These are phyloP conservation scores for Astragalus membranaceus DNA, from an alignment of 306 rosid genomes.

Conservation along the genomic window DNA sequence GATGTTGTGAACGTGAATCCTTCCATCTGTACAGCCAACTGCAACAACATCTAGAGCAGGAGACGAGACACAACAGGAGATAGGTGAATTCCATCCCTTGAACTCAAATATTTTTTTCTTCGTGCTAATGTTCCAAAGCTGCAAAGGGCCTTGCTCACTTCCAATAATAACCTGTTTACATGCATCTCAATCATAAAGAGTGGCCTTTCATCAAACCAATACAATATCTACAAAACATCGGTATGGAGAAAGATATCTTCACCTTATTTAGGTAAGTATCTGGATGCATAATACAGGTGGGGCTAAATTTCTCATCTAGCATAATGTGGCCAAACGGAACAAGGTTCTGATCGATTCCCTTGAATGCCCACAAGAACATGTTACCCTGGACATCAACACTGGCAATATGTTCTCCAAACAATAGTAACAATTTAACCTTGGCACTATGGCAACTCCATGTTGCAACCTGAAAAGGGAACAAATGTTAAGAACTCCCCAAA, in stretches of 20 bases:
- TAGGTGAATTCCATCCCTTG: slow-evolving; percentile 84
- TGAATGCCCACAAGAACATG: slow-evolving; percentile 75
- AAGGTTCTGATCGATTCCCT: slow-evolving; percentile 51
- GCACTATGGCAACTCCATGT: slow-evolving; percentile 69
- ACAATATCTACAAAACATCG: not conserved
- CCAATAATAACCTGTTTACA: slow-evolving; percentile 71
- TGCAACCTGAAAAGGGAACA: slow-evolving; percentile 47
- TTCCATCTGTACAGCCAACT: slow-evolving; percentile 89
- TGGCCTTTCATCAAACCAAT: not conserved
- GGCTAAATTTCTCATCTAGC: slow-evolving; percentile 45
- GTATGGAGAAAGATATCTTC: slow-evolving; percentile 4
- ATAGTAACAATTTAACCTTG: slow-evolving; percentile 55
- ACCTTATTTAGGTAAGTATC: slow-evolving; percentile 95
- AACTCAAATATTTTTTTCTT: slow-evolving; percentile 75
- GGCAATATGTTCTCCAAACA: slow-evolving; percentile 77
- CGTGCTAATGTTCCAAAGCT: slow-evolving; percentile 92
- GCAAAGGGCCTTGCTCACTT: slow-evolving; percentile 77
- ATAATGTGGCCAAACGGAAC: slow-evolving; percentile 51
- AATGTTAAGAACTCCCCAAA: not conserved
- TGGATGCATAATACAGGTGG: slow-evolving; percentile 76
- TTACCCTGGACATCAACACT: slow-evolving; percentile 62
- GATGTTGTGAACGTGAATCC: slow-evolving; percentile 70
- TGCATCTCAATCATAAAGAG: slow-evolving; percentile 14
- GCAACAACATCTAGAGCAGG: slow-evolving; percentile 93
- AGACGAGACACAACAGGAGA: slow-evolving; percentile 70